Evolutionary conservation across 441 rosid species (phyloP), one percentile per base, ranked within the genome.

Genomic region (Flueggea neowawraea): DNA sequence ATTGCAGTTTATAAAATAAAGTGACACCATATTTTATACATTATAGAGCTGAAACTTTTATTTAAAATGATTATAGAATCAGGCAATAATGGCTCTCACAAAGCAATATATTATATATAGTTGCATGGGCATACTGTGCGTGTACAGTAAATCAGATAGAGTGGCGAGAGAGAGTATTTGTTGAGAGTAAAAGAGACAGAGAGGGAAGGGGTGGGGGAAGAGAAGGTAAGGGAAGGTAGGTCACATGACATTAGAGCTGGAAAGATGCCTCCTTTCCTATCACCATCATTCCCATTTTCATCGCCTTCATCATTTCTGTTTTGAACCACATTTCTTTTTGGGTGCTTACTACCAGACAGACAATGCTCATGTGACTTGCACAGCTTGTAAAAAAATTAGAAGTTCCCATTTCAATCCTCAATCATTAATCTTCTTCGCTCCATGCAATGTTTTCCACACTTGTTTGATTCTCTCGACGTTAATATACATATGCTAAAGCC

Each of bases 261-360:
- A 76, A 76, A 74, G 79, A 57, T 69, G 53, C 63, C 41, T 49
- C 50, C 28, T 43, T 54, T 31, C 54, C 53, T 53, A 74, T 77
- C 78, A 66, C 75, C 62, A 78, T 79, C 80, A 72, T 66, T 55
- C 47, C 67, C 62, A 62, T 75, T 67, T 70, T 81, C 83, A 49
- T 75, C 81, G 69, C 2, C 45, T 66, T 69, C 82, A 82, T 79
- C 87, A 80, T 79, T 70, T 64, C 63, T 66, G 70, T 69, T 66
- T 79, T 77, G 82, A 79, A 77, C 54, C 62, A 53, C 45, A 50
- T 16, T 33, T n/a, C 16, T 50, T 60, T 10, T 43, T 11, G 10
- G 45, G 45, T 43, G 45, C 12, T 43, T 11, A 43, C 3, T 43
- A 47, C 4, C 4, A 1, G n/a, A 11, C 50, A 47, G 6, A 7